Percentiles rank a stretch among this genome's conserved stretches.
These are phyloP conservation scores for Sugiyamaella japonica DNA, from an alignment of 1,139 yeast genomes.

Conservation along the genomic window DNA sequence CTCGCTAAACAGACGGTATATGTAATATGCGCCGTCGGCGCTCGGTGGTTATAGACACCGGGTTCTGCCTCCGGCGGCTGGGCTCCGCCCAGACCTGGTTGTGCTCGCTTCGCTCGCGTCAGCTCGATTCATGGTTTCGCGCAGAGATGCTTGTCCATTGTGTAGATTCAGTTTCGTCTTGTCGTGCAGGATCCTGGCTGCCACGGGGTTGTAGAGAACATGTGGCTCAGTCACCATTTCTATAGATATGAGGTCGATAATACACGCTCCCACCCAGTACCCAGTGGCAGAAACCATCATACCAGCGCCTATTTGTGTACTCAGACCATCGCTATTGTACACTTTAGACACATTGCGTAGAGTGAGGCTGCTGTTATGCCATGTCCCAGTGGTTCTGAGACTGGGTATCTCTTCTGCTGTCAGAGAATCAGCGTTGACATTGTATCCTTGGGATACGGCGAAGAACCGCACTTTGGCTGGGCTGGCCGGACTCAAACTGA, in stretches of 20 bases:
- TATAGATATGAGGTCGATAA: slow-evolving; percentile 1
- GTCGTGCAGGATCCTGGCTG: background rate
- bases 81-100: too few relatives aligned
- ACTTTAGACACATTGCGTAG: slow-evolving; percentile 4
- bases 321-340: background rate
- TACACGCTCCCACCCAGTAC: slow-evolving; percentile 13
- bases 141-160: background rate
- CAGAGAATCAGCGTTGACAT: background rate
- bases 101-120: too few relatives aligned
- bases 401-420: slow-evolving; percentile 1
- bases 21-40: too few relatives aligned
- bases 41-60: too few relatives aligned
- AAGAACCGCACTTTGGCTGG: slow-evolving; percentile 7
- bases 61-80: too few relatives aligned
- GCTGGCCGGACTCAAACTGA: background rate
- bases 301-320: slow-evolving; percentile 8
- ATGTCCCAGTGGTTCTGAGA: background rate
- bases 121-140: background rate
- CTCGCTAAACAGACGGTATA: too few relatives aligned
- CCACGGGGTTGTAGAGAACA: background rate
- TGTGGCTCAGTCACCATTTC: slow-evolving; percentile 5
- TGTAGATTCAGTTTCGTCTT: background rate
- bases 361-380: background rate
- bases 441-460: slow-evolving; percentile 6
- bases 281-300: slow-evolving; percentile 16